Evolutionary conservation across 2,329 filamentous ascomycete species (phyloP).

Genomic region (Bipolaris victoriae): DNA sequence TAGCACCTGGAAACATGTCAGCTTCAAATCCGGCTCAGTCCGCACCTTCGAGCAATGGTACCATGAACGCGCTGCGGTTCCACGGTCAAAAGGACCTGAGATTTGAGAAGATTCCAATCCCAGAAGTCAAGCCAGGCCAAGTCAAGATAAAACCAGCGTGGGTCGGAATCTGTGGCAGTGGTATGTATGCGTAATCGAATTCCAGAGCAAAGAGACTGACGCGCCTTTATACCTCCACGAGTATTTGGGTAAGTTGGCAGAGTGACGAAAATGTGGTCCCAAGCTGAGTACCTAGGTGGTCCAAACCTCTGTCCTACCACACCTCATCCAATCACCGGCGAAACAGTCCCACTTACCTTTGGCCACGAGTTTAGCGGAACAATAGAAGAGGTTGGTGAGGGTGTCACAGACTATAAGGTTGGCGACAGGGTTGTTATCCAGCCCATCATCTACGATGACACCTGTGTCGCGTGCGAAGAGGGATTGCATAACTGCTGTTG

Average conservation of each 20-base stretch:
- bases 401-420: constrained; percentile 55
- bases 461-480: constrained; percentile 59
- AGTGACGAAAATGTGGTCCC: constrained; percentile 4
- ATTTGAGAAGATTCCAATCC: constrained; percentile 52
- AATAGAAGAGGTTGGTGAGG: constrained; percentile 60
- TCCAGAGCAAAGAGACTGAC: constrained; percentile 6
- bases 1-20: constrained; percentile 1
- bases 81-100: constrained; percentile 54
- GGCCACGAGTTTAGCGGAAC: constrained; percentile 61
- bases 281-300: constrained; percentile 41
- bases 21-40: constrained; percentile 22
- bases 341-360: constrained; percentile 59
- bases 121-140: constrained; percentile 48
- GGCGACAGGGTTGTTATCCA: constrained; percentile 59
- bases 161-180: constrained; percentile 53
- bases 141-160: constrained; percentile 53
- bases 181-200: constrained; percentile 20
- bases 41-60: constrained; percentile 25
- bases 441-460: constrained; percentile 62
- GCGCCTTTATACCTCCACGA: constrained; percentile 52
- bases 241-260: constrained; percentile 43
- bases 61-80: constrained; percentile 56
- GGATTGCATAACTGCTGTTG: constrained; percentile 62
- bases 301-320: constrained; percentile 58
- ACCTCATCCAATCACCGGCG: constrained; percentile 62